These are phyloP conservation scores for Chrysoporthe puriensis DNA, from an alignment of 2,329 filamentous ascomycete genomes.

Conservation along the genomic window DNA sequence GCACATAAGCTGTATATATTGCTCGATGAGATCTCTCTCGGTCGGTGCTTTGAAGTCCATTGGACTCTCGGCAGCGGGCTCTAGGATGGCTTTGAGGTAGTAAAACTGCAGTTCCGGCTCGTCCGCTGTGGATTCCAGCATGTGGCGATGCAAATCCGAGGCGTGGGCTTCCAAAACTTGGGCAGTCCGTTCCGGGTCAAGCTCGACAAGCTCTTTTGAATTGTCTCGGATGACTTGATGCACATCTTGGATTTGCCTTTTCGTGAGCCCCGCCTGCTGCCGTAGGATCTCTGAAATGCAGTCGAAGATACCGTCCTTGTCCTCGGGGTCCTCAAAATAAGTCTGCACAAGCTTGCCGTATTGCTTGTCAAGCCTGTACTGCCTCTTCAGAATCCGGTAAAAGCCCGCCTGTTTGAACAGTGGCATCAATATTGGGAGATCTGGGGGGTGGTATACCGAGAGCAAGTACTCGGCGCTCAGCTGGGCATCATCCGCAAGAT, in stretches of 20 bases:
- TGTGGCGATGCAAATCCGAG: slow-evolving; percentile 66
- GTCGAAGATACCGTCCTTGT: slow-evolving; percentile 75
- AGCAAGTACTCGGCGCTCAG: slow-evolving; percentile 95
- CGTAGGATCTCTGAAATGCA: slow-evolving; percentile 78
- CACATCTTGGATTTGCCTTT: slow-evolving; percentile 74
- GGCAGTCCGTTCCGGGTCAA: slow-evolving; percentile 69
- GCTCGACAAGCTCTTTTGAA: slow-evolving; percentile 66
- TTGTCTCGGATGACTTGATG: slow-evolving; percentile 67
- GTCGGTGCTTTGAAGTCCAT: slow-evolving; percentile 39
- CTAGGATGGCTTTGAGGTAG: slow-evolving; percentile 78
- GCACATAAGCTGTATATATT: slow-evolving; percentile 91
- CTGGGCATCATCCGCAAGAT: slow-evolving; percentile 90
- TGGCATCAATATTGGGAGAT: slow-evolving; percentile 75
- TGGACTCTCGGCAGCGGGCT: slow-evolving; percentile 52
- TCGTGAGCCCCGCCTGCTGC: slow-evolving; percentile 62
- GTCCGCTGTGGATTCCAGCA: slow-evolving; percentile 65
- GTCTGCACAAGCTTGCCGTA: slow-evolving; percentile 77
- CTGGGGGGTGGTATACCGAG: slow-evolving; percentile 89
- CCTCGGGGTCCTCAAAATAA: slow-evolving; percentile 84
- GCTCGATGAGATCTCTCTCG: slow-evolving; percentile 71
- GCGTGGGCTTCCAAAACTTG: slow-evolving; percentile 64
- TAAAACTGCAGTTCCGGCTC: slow-evolving; percentile 69
- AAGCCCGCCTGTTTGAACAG: slow-evolving; percentile 81
- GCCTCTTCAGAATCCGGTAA: slow-evolving; percentile 87
- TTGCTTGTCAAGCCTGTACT: slow-evolving; percentile 79